Base-by-base conservation (phyloP, 2,329 filamentous ascomycete genomes). In the Diatrype stigma region DNA sequence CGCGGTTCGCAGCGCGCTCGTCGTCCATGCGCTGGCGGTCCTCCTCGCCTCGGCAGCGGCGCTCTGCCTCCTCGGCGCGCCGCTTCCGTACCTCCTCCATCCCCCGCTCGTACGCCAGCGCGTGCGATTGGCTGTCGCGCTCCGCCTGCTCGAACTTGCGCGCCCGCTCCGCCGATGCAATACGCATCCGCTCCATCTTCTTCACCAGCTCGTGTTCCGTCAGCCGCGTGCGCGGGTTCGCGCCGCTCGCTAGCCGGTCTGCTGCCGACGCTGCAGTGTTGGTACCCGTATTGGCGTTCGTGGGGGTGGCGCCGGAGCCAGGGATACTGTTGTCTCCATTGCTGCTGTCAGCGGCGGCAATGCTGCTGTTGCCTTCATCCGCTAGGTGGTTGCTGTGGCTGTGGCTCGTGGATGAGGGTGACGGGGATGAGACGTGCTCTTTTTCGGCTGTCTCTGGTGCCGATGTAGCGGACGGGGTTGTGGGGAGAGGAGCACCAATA, bases 181-280 rank as follows among this genome's bases (percentile, higher is more conserved):
- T 72, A 51, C 81, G 80, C 77, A 83, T 84, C 63, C 79, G 70
- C 58, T 79, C 78, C 76, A 85, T 81, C 63, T 82, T 83, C 53
- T 71, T 76, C 0, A 79, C 72, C 3, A 85, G 74, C 65, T 86
- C 78, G 1, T 70, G 67, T 0, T 85, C 80, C 0, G 81, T 84
- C 26, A 83, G 74, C 66, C 84, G 84, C 22, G 77, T 76, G 11
- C 80, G 78, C 22, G 81, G 80, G 67, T 82, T 83, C 12, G 74
- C 77, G 52, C 81, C 81, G 2, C 79, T 82, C 49, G 71, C 69
- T 10, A 79, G 63, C 10, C 81, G 79, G 42, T 72, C 67, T 6
- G 67, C 65, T 21, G 62, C 60, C 4, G 64, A 64, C 12, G 67
- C 14, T 48, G 49, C 38, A 26, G 40, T 48, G 26, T 44, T 47